Evolutionary conservation across 2,329 filamentous ascomycete genomes (phyloP), one percentile per base, ranked within the genome.

Genomic region (Apiospora hydei): DNA sequence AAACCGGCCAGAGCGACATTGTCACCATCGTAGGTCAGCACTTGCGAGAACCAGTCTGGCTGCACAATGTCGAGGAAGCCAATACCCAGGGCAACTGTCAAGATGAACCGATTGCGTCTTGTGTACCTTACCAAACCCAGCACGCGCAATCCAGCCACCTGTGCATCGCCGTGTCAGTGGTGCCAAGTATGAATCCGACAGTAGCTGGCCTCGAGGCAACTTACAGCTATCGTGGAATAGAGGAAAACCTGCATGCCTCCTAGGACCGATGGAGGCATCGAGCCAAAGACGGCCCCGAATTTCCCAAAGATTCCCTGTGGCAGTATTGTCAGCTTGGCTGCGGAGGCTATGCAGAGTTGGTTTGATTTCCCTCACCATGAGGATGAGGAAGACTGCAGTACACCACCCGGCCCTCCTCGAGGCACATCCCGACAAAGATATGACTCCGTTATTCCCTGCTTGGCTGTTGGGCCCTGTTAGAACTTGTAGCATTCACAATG

Each of bases 361-460:
- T n/a, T 41, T 3, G 34, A 10, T 10, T 47, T 46, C 10, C 30
- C 66, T 30, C 41, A 46, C 24, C 43, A 93, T 92, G 72, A 93
- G 78, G 44, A 93, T 81, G 26, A 93, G 84, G 84, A 91, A 93
- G 75, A 89, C 87, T 77, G 89, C 91, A 77, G 87, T 89, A 72
- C 87, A 89, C 81, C 91, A 93, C 0, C 91, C 91, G 4, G 91
- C 91, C 68, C 90, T 90, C 70, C 91, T 86, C 78, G 91, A 92
- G 0, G 91, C 91, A 76, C 91, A 93, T 38, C 90, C 87, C 0
- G 91, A 93, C 57, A 93, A 81, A 0, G 89, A 88, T 72, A 92
- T 92, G 72, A 92, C 91, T 74, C 90, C 91, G 78, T 92, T 92
- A 82, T 93, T 92, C 76, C 91, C 90, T 0, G 91, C 90, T 75